Evolutionary conservation across 164 flowering plant species (phyloP), one percentile per base, ranked within the genome.

Genomic region (Umbilicus rupestris): DNA sequence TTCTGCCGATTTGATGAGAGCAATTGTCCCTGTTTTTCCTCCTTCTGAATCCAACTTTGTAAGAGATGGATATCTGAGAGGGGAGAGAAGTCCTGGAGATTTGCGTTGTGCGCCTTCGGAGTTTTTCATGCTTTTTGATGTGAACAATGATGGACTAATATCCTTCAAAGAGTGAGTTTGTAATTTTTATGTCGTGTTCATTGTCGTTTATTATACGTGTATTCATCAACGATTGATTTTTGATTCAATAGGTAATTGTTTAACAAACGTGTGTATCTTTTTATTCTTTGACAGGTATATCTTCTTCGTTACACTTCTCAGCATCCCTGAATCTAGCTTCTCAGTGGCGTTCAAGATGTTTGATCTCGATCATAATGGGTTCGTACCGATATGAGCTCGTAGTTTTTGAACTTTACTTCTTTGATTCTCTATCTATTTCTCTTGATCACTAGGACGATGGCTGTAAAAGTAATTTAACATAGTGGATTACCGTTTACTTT

Each of bases 281-380:
- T 26, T 22, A 10, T 29, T 35, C 5, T 68, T 29, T 57, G 7
- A 60, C 83, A 91, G 99, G 89, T 94, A 91, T 70, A 91, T 94
- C 44, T 94, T 94, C 72, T 86, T 91, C 63, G 89, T 91, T 7
- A 95, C 97, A 6, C 80, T 95, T 24, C 94, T 92, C 67, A 87
- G 97, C 78, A 88, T 95, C 57, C 99, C 96, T 29, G 99, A 95
- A 74, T 79, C 97, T 64, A 88, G 96, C 81, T 95, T 95, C 67
- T 75, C 83, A 28, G 80, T 85, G 47, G 89, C 99, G 64, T 92
- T 95, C 75, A 89, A 92, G 76, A 91, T 94, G 99, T 94, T 94
- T 79, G 99, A 94, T 76, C 76, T 82, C 10, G 82, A 91, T 78
- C 73, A 80, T 64, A 81, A 73, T 62, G 99, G 97, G 99, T 92